A percentile compares a stretch with the other conserved stretches of the same genome.
These are phyloP conservation scores for Hydnomerulius pinastri DNA, from an alignment of 768 basidiomycete species.

Conservation along the genomic window DNA sequence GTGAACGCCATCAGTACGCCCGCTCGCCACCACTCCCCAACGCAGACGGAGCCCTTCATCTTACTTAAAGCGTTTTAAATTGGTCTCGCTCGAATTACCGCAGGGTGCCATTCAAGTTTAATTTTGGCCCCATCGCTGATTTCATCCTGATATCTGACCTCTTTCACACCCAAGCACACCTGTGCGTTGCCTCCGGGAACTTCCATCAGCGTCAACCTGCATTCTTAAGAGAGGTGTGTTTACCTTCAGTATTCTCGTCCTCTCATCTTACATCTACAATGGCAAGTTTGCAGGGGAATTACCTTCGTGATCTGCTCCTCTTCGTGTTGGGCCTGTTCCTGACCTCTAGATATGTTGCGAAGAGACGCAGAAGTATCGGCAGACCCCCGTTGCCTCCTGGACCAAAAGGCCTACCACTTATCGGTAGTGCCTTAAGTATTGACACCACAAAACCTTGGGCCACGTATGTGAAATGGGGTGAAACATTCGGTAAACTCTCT, in stretches of 20 bases:
- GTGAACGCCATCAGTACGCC: no score
- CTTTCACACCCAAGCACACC: neutral
- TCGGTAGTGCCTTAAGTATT: constrained; percentile 29
- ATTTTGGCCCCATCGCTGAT: no score
- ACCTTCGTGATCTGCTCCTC: constrained; percentile 1
- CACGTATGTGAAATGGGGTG: constrained; percentile 36
- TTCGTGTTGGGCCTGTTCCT: constrained; percentile 6
- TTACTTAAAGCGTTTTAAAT: no score
- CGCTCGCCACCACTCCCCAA: no score
- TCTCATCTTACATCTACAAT: neutral
- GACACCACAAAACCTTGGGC: constrained; percentile 32
- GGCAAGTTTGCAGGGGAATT: no score
- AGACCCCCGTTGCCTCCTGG: constrained; percentile 46
- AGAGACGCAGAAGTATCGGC: neutral
- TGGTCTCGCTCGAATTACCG: no score
- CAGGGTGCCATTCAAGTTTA: no score
- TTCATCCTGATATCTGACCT: neutral
- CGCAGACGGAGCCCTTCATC: no score
- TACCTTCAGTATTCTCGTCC: neutral
- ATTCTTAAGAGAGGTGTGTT: neutral
- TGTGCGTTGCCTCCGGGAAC: no score
- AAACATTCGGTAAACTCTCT: constrained; percentile 19
- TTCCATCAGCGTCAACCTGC: neutral
- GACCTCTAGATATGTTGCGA: constrained; percentile 10
- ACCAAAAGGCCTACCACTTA: constrained; percentile 45